These are phyloP conservation scores for Aspergillus neoniger DNA, from an alignment of 2,329 filamentous ascomycete genomes.

Conservation along the genomic window DNA sequence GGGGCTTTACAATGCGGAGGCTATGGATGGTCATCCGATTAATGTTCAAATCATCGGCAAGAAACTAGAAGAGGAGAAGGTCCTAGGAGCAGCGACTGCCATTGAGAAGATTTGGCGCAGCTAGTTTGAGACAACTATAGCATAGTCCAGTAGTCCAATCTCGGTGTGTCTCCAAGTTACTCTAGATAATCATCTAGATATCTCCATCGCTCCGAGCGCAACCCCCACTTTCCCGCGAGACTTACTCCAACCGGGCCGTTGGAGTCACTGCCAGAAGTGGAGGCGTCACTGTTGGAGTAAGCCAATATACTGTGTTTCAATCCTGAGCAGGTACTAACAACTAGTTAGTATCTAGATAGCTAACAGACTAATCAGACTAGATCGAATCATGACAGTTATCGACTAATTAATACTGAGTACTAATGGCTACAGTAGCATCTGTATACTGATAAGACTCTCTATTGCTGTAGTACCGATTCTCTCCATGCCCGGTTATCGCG, in stretches of 20 bases:
- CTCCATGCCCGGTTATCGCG: neutral
- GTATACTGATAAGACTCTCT: too few relatives aligned
- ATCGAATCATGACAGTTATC: neutral
- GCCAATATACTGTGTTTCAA: neutral
- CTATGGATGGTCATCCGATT: slow-evolving; percentile 51
- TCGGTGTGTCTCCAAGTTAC: neutral
- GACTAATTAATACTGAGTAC: neutral
- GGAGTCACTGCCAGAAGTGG: neutral
- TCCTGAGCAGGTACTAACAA: too few relatives aligned
- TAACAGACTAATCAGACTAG: neutral
- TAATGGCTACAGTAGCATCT: neutral
- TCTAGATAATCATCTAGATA: neutral
- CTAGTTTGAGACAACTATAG: neutral
- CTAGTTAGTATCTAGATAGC: neutral
- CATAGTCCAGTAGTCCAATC: neutral
- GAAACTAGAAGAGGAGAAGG: slow-evolving; percentile 58
- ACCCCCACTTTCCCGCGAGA: neutral
- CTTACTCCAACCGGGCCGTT: slow-evolving; percentile 2
- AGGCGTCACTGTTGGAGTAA: neutral
- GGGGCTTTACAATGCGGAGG: slow-evolving; percentile 47
- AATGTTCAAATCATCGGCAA: slow-evolving; percentile 56
- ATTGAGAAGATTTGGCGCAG: slow-evolving; percentile 31
- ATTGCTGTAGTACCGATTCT: too few relatives aligned
- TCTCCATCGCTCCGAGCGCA: neutral
- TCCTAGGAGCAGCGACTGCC: slow-evolving; percentile 47